These are phyloP conservation scores for Vanrija sp. DNA, from an alignment of 1,284 basidiomycete species.

Conservation along the genomic window DNA sequence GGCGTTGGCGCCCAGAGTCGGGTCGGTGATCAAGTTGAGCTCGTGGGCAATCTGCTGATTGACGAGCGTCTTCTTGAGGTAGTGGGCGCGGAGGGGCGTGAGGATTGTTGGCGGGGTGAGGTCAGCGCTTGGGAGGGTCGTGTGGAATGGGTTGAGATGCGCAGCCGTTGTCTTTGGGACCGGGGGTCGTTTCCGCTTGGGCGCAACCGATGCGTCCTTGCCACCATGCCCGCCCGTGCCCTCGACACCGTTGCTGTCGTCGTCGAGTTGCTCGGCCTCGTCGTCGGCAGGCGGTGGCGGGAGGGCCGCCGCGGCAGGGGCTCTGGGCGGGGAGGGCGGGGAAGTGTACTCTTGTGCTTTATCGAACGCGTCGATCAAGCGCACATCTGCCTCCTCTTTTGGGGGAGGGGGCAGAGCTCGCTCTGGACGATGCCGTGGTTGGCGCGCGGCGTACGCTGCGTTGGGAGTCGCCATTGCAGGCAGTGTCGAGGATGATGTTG, in stretches of 20 bases:
- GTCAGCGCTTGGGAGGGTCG: slow-evolving; percentile 26
- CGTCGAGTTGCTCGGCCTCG: neutral
- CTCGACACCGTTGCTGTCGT: neutral
- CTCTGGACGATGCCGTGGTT: slow-evolving; percentile 20
- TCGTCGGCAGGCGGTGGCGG: neutral
- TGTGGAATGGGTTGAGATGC: slow-evolving; percentile 38
- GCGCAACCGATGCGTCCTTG: neutral
- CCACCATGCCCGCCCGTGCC: neutral
- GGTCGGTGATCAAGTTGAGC: slow-evolving; percentile 63
- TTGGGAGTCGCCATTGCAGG: slow-evolving; percentile 16
- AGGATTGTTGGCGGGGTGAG: slow-evolving; percentile 49
- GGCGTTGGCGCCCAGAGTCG: slow-evolving; percentile 60
- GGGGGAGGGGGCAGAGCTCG: slow-evolving; percentile 29
- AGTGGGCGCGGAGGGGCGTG: slow-evolving; percentile 83
- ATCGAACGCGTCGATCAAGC: slow-evolving; percentile 26
- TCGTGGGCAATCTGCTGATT: slow-evolving; percentile 77
- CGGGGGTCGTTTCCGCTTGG: slow-evolving; percentile 9
- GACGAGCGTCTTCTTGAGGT: slow-evolving; percentile 91
- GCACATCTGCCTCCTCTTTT: slow-evolving; percentile 30
- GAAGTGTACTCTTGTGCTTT: slow-evolving; percentile 28
- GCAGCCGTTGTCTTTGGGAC: slow-evolving; percentile 14
- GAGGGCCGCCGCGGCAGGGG: slow-evolving; percentile 5
- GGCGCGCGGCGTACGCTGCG: slow-evolving; percentile 32
- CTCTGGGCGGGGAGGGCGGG: slow-evolving; percentile 33
- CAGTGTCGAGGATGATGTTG: neutral